Evolutionary conservation across 2,329 filamentous ascomycete genomes (phyloP).

Genomic region (Ophiostoma quercus): DNA sequence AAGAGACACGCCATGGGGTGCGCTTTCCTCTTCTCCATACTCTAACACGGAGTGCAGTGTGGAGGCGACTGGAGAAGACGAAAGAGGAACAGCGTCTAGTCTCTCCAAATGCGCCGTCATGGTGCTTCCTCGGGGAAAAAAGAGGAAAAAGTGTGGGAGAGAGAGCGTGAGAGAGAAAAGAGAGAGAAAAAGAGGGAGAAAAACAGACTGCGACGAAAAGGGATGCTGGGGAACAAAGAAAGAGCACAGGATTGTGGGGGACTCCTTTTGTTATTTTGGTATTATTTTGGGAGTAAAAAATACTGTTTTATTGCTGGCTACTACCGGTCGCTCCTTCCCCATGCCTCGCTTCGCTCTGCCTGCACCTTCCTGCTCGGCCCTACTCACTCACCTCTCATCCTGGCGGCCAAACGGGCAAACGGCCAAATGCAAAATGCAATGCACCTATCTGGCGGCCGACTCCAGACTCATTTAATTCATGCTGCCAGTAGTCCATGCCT

Average conservation of each 20-base stretch:
- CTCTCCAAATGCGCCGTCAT: conserved; percentile 13
- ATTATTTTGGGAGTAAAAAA: neutral
- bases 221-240: conserved; percentile 14
- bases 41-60: conserved; percentile 8
- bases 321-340: neutral
- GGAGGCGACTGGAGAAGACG: conserved; percentile 12
- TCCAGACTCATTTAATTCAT: neutral
- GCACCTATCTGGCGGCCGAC: neutral
- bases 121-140: conserved; percentile 16
- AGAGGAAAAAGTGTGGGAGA: conserved; percentile 12
- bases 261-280: neutral
- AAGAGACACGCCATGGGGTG: neutral
- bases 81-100: neutral
- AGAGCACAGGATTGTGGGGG: neutral
- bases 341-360: neutral
- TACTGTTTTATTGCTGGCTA: neutral
- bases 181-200: neutral
- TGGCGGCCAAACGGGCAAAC: conserved; percentile 13
- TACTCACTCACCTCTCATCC: neutral
- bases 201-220: neutral
- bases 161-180: neutral
- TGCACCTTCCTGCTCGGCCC: conserved; percentile 3
- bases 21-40: neutral
- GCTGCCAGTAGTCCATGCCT: neutral
- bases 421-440: neutral